Base-by-base conservation (phyloP, 805 yeast genomes). In the Kuraishia piskuri region DNA sequence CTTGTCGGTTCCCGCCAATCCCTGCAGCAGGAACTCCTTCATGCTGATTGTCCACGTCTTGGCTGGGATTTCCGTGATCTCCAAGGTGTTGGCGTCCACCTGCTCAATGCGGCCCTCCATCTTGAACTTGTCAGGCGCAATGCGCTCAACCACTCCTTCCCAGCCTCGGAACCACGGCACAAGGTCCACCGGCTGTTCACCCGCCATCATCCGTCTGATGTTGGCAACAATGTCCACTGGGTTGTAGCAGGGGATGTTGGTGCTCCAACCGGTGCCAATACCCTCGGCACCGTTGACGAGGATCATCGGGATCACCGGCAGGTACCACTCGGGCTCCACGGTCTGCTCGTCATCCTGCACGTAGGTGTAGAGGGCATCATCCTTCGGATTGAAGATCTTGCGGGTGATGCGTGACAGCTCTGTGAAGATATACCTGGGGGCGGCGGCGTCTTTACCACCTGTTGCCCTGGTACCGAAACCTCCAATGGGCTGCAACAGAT, bases 371-470 rank as follows among this genome's bases (percentile, higher is more conserved):
- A 94, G 70, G 1, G 91, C 85, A 61, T 84, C 86, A 68, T 94
- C 99, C 49, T 83, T 75, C 0, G 88, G 82, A 59, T 88, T 84
- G 69, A 92, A 90, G 6, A 92, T 78, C 53, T 74, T 81, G 54
- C 87, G 75, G 0, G 98, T 88, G 50, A 94, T 75, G 36, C 84
- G 82, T 53, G 80, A 82, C 58, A 94, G 72, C 63, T 88, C 90
- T 0, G 99, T 94, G 68, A 80, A 88, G 67, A 94, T 91, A 74
- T 94, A 94, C 79, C 99, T 91, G 49, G 97, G 85, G 24, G 98
- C 97, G n/a, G 98, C 88, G 17, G 91, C 94, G 74, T 94, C 99
- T 68, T 94, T 94, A 74, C 99, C 99, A 69, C 99, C 99, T 23
- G 89, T 78, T 23, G 94, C 91, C 71, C 99, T 83, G 1, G 97